These are phyloP conservation scores for Hibiscus mutabilis DNA, from an alignment of 345 rosid species.

Conservation along the genomic window DNA sequence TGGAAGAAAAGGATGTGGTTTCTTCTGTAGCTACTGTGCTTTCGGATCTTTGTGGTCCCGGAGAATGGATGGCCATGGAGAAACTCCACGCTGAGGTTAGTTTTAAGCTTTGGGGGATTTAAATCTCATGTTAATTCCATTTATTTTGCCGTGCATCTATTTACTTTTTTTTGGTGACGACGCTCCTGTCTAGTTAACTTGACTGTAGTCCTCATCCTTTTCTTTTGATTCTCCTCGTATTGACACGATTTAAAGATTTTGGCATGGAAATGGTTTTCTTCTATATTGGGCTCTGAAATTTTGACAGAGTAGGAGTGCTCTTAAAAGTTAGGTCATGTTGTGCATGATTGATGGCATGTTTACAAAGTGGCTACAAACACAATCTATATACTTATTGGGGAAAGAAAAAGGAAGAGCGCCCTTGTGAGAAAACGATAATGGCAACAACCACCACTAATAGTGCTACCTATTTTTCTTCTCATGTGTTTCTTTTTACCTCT, in stretches of 20 bases:
- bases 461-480: neutral
- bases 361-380: neutral
- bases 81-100: slow-evolving; percentile 85
- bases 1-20: slow-evolving; percentile 97
- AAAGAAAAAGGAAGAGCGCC: neutral
- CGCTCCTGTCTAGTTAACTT: neutral
- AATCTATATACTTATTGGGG: neutral
- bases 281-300: neutral
- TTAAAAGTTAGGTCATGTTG: neutral
- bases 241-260: neutral
- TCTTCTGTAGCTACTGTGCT: slow-evolving; percentile 97
- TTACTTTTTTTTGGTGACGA: neutral
- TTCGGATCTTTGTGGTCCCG: slow-evolving; percentile 97
- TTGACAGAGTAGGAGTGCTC: neutral
- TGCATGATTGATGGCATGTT: neutral
- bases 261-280: slow-evolving; percentile 1
- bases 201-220: neutral
- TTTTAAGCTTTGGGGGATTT: neutral
- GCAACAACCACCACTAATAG: neutral
- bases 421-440: too few relatives aligned
- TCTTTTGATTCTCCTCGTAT: neutral
- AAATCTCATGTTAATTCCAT: neutral
- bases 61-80: slow-evolving; percentile 99
- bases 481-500: neutral
- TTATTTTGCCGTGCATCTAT: neutral